Evolutionary conservation across 768 basidiomycete genomes (phyloP).

Genomic region (Trametes cingulata): DNA sequence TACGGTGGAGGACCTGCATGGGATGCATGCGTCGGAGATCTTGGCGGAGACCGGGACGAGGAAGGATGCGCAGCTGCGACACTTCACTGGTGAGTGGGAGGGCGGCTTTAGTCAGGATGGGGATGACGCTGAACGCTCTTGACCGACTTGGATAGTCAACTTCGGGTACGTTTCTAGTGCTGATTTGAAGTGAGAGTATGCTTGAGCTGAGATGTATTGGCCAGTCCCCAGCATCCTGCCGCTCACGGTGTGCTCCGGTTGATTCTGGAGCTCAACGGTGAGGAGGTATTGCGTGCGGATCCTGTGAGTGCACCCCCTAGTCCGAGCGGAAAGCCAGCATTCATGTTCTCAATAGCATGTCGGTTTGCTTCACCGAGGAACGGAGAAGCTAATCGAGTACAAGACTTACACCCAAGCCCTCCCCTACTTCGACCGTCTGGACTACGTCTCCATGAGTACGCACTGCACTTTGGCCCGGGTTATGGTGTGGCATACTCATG

Average conservation of each 20-base stretch:
- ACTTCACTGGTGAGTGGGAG: slow-evolving; percentile 79
- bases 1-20: slow-evolving; percentile 83
- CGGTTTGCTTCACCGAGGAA: slow-evolving; percentile 94
- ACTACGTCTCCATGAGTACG: slow-evolving; percentile 99
- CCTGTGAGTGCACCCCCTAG: slow-evolving; percentile 51
- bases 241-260: slow-evolving; percentile 98
- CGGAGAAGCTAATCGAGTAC: slow-evolving; percentile 98
- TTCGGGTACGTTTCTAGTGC: slow-evolving; percentile 61
- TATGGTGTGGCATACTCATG: background rate
- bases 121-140: slow-evolving; percentile 5
- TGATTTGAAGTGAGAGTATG: background rate
- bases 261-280: slow-evolving; percentile 97
- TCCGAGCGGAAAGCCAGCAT: background rate
- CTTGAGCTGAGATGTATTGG: background rate
- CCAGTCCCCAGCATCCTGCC: slow-evolving; percentile 96
- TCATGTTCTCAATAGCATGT: slow-evolving; percentile 63
- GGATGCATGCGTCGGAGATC: slow-evolving; percentile 76
- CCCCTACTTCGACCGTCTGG: slow-evolving; percentile 97
- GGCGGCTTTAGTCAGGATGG: background rate
- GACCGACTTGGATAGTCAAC: slow-evolving; percentile 61
- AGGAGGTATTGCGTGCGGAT: slow-evolving; percentile 87
- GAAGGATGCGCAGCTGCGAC: slow-evolving; percentile 80
- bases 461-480: background rate
- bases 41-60: slow-evolving; percentile 70
- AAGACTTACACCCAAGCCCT: slow-evolving; percentile 97